Base-by-base conservation (phyloP, 306 rosid species). In the Prunus mume region DNA sequence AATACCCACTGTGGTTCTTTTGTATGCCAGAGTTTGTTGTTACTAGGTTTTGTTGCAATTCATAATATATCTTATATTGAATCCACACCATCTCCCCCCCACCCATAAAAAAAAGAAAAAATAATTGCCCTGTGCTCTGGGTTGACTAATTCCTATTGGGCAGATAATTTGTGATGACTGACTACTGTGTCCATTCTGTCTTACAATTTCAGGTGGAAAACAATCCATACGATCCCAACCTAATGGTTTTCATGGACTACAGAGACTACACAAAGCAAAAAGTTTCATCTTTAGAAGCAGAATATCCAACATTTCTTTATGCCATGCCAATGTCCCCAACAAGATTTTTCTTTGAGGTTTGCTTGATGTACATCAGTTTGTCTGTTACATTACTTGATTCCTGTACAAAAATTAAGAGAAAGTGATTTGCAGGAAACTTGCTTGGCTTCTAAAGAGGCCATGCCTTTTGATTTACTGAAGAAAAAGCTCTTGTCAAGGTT, bases 161-260 rank as follows among this genome's bases (percentile, higher is more conserved):
- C 54, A 6, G 68, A 52, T n/a, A n/a, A 63, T 55, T 66, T 41
- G 25, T 71, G 46, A 61, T 75, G 49, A 58, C 76, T 63, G 28
- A 64, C 63, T 20, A 30, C 47, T 67, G n/a, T 73, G 50, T 68
- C 55, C 71, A 49, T 80, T 73, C 69, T 32, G 13, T 15, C 10
- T 28, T 63, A 56, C 74, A 50, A 63, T 83, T 85, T 89, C 89
- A 95, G 99, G 99, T 92, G 83, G 97, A 92, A 80, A 86, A 85
- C 78, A 89, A 86, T 86, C 97, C 97, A 49, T 95, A 95, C 83
- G 97, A 95, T 89, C 99, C 97, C 71, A 82, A 84, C 83, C 77
- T 90, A 62, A 95, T 95, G 99, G 97, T 95, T 83, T 90, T 95
- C 91, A 95, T 95, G 99, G 99, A 95, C 86, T 95, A 95, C 85